Evolutionary conservation across 805 yeast species (phyloP).

Genomic region (Candida awuae): DNA sequence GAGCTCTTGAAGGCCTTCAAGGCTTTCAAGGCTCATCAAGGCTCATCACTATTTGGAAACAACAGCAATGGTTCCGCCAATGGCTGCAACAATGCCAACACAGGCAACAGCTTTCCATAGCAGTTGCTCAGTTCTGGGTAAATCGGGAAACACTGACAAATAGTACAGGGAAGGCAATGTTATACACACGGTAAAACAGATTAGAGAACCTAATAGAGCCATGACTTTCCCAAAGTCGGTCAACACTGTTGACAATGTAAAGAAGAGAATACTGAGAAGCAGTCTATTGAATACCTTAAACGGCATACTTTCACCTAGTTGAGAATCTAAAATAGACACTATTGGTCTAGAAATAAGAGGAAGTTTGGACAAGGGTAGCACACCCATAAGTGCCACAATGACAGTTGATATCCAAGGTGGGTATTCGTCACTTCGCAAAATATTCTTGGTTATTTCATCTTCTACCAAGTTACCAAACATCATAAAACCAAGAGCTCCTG

Average conservation of each 20-base stretch:
- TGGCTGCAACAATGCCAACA: conserved; percentile 41
- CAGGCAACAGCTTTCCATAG: conserved; percentile 21
- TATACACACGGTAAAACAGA: conserved; percentile 73
- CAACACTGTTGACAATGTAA: conserved; percentile 51
- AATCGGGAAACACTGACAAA: conserved; percentile 43
- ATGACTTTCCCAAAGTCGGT: conserved; percentile 78
- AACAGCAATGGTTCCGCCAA: conserved; percentile 56
- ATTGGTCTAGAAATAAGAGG: conserved; percentile 82
- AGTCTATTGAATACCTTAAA: conserved; percentile 27
- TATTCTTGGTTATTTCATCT: conserved; percentile 45
- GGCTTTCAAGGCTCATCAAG: neutral
- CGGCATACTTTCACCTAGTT: conserved; percentile 1
- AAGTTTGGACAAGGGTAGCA: conserved; percentile 76
- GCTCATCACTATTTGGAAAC: conserved; percentile 10
- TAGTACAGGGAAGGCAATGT: conserved; percentile 73
- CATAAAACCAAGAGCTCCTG: conserved; percentile 59
- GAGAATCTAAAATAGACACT: conserved; percentile 53
- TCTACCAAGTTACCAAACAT: conserved; percentile 45
- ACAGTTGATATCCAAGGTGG: conserved; percentile 40
- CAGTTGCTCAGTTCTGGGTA: conserved; percentile 23
- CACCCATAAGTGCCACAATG: conserved; percentile 63
- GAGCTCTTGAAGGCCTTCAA: neutral
- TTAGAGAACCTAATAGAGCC: conserved; percentile 72
- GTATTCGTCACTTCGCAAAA: conserved; percentile 37
- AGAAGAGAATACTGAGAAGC: conserved; percentile 48